These are phyloP conservation scores for Penicillium desertorum DNA, from an alignment of 495 filamentous ascomycete species.

Conservation along the genomic window DNA sequence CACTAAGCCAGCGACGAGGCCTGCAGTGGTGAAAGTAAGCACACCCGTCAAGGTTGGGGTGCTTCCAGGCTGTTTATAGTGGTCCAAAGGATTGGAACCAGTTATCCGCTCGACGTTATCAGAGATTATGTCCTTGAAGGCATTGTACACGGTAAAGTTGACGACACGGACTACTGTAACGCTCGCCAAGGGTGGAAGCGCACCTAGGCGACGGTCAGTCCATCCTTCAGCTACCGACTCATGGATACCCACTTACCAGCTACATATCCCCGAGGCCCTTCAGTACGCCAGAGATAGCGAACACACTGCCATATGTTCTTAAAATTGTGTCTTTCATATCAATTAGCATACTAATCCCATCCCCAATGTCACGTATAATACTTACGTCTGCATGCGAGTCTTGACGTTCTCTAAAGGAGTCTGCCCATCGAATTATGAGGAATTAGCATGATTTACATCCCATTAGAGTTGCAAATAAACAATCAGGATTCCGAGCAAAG, in stretches of 20 bases:
- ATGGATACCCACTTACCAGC: constrained; percentile 36
- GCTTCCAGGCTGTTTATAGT: constrained; percentile 68
- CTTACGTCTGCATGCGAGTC: constrained; percentile 54
- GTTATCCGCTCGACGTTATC: constrained; percentile 48
- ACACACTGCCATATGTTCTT: constrained; percentile 42
- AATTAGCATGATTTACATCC: not conserved
- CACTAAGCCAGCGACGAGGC: constrained; percentile 73
- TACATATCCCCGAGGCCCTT: constrained; percentile 49
- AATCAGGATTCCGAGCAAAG: not conserved
- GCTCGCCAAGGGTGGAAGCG: constrained; percentile 77
- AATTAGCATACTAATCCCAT: not conserved
- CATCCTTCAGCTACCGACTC: not conserved
- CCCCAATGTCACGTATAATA: not conserved
- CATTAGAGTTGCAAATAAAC: not conserved
- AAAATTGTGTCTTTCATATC: constrained; percentile 39
- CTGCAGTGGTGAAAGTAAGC: constrained; percentile 73
- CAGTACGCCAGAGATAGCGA: constrained; percentile 46
- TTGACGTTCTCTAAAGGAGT: constrained; percentile 52
- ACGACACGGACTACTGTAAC: constrained; percentile 87
- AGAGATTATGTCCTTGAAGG: constrained; percentile 74
- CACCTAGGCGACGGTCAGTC: constrained; percentile 50
- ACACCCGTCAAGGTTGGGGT: constrained; percentile 68
- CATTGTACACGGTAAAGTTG: constrained; percentile 91
- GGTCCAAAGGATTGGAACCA: constrained; percentile 66
- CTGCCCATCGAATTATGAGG: constrained; percentile 16